Conservation (phyloP, 2,329 filamentous ascomycete genomes). For the Zymoseptoria pseudotritici region DNA sequence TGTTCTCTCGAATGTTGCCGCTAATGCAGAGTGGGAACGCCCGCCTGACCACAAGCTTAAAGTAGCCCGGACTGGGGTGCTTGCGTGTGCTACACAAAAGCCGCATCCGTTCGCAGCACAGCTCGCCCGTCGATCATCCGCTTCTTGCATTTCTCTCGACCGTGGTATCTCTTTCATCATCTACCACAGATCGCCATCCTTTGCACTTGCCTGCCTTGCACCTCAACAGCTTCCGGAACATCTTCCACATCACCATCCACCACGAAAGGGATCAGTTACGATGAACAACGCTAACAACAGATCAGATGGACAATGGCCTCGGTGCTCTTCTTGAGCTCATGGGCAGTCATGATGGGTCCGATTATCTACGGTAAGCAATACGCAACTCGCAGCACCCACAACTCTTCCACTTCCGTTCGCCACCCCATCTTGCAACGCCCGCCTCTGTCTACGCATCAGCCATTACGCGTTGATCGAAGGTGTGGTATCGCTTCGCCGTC, state of each 20-base stretch:
- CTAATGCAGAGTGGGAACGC: slow-evolving; percentile 25
- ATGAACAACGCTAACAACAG: slow-evolving; percentile 31
- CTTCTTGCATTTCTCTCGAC: slow-evolving; percentile 1
- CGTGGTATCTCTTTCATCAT: neutral
- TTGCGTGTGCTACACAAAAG: slow-evolving; percentile 14
- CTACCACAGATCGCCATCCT: slow-evolving; percentile 5
- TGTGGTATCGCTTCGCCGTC: slow-evolving; percentile 1
- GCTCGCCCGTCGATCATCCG: slow-evolving; percentile 17
- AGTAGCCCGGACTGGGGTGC: slow-evolving; percentile 18
- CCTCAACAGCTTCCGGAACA: slow-evolving; percentile 1
- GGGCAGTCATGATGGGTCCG: slow-evolving; percentile 90
- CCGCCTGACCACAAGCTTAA: slow-evolving; percentile 28
- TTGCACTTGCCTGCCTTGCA: slow-evolving; percentile 6
- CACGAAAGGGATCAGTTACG: neutral
- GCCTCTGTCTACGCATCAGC: slow-evolving; percentile 11
- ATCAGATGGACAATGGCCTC: slow-evolving; percentile 91
- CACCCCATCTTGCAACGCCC: slow-evolving; percentile 4
- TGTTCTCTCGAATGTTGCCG: slow-evolving; percentile 18
- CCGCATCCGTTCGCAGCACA: slow-evolving; percentile 18
- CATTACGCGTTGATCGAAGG: slow-evolving; percentile 8
- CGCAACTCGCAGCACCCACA: slow-evolving; percentile 11
- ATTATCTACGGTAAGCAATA: slow-evolving; percentile 56
- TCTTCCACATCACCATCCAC: neutral
- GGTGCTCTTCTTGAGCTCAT: slow-evolving; percentile 80
- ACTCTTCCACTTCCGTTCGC: slow-evolving; percentile 4